These are phyloP conservation scores for Biscutella laevigata DNA, from an alignment of 441 rosid genomes.

Conservation along the genomic window DNA sequence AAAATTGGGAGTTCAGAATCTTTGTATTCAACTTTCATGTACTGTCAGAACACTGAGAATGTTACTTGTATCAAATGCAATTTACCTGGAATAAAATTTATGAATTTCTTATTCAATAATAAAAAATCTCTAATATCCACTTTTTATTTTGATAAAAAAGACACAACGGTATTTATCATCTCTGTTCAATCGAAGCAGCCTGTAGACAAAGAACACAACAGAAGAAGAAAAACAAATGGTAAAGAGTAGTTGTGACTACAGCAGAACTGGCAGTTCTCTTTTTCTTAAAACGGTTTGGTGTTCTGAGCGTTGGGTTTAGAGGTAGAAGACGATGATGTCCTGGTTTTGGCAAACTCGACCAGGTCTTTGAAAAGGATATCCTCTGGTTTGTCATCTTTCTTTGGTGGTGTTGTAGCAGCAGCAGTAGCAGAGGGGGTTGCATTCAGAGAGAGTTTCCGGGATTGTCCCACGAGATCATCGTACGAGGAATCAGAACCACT, in stretches of 20 bases:
- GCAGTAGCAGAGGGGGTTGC: constrained; percentile 27
- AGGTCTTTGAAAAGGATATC: constrained; percentile 93
- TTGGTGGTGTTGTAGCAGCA: constrained; percentile 29
- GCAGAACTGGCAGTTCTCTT: constrained; percentile 8
- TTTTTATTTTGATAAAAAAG: constrained; percentile 1
- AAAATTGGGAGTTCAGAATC: background rate
- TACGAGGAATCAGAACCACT: constrained; percentile 53
- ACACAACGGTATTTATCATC: constrained; percentile 11
- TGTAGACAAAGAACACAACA: constrained; percentile 9
- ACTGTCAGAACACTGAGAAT: background rate
- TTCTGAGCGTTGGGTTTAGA: constrained; percentile 39
- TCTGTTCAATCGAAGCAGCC: constrained; percentile 8
- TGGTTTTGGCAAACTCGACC: constrained; percentile 88
- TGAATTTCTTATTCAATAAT: background rate
- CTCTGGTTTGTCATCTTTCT: constrained; percentile 70
- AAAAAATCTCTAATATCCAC: constrained; percentile 12
- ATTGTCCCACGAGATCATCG: constrained; percentile 58
- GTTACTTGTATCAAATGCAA: background rate
- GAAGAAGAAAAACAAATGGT: constrained; percentile 16
- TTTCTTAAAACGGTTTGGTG: constrained; percentile 45
- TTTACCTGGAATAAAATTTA: background rate
- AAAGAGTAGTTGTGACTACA: constrained; percentile 5
- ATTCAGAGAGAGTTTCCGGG: constrained; percentile 64
- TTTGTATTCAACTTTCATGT: constrained; percentile 5
- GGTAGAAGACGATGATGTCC: constrained; percentile 52